Base-by-base conservation (phyloP, 257 asterid genomes). In the Lavandula angustifolia region DNA sequence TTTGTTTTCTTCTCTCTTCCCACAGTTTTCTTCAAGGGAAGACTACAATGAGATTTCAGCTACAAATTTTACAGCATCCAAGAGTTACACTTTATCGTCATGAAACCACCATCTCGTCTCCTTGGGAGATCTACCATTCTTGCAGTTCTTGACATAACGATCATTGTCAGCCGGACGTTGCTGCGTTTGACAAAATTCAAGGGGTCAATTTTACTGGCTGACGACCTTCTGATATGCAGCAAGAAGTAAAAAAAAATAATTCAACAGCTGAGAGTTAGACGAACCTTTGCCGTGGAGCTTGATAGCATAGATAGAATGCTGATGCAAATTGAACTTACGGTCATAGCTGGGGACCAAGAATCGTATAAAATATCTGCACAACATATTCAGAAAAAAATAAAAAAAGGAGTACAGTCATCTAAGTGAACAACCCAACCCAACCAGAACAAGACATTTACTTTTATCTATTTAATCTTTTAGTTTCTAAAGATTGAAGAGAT, bases 101-200 rank as follows among this genome's bases (percentile, higher is more conserved):
- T 92, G 96, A 88, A 92, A 92, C 99, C 97, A 89, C 97, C 99
- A 92, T 74, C 97, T 80, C 31, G 99, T 92, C 91, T 92, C 96
- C 90, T 92, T 92, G 11, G 99, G 99, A 58, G 97, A 92, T 76
- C 95, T 78, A 3, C 96, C 97, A 0, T 87, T 87, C 77, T 76
- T 85, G 76, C 99, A 92, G 73, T 89, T 87, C 91, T 87, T 87
- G 76, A 92, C 96, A 14, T 92, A 92, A 69, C 97, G 92, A 64
- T 92, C 99, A 12, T 92, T 89, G 80, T 92, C 99, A 0, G 91
- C 86, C 3, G 99, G 99, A 3, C 87, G 89, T 89, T 89, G 96
- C 99, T 92, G 96, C 79, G 42, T 0, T n/a, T 17, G 14, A 62
- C 27, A 38, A 32, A 51, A 53, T 9, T 59, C 55, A 17, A 48